These are phyloP conservation scores for Pyrenula massariospora DNA, from an alignment of 495 filamentous ascomycete genomes.

Conservation along the genomic window DNA sequence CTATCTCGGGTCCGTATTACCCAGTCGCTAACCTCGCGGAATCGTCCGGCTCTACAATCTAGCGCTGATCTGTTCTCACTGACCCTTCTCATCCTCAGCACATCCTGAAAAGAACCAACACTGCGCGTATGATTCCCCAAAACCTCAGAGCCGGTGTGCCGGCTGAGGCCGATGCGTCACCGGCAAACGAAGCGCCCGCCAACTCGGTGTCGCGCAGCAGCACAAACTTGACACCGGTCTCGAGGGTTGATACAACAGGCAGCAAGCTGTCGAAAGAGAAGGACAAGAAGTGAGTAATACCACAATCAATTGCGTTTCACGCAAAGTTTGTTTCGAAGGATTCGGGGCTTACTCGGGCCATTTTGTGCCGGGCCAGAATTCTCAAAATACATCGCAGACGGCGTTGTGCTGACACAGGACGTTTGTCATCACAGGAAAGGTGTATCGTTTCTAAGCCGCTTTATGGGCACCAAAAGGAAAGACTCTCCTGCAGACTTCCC, in stretches of 20 bases:
- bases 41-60: background rate
- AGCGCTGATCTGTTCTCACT: constrained; percentile 3
- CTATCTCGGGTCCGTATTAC: background rate
- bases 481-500: constrained; percentile 34
- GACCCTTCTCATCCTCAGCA: constrained; percentile 35
- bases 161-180: constrained; percentile 40
- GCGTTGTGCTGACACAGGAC: constrained; percentile 3
- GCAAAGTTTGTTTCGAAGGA: constrained; percentile 3
- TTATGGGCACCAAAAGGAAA: constrained; percentile 70
- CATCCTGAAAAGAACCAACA: constrained; percentile 76
- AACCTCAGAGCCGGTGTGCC: constrained; percentile 49
- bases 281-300: constrained; percentile 56
- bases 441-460: constrained; percentile 81
- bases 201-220: constrained; percentile 24
- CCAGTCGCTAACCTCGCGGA: background rate
- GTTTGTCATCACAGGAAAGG: constrained; percentile 50
- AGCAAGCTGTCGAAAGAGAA: constrained; percentile 17
- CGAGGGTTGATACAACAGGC: constrained; percentile 18
- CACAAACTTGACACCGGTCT: constrained; percentile 28
- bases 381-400: background rate
- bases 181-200: constrained; percentile 26
- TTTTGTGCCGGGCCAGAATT: background rate
- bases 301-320: constrained; percentile 2
- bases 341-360: background rate
- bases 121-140: constrained; percentile 54